Conservation (phyloP, 1,284 basidiomycete genomes). For the Phlebopus sp. region DNA sequence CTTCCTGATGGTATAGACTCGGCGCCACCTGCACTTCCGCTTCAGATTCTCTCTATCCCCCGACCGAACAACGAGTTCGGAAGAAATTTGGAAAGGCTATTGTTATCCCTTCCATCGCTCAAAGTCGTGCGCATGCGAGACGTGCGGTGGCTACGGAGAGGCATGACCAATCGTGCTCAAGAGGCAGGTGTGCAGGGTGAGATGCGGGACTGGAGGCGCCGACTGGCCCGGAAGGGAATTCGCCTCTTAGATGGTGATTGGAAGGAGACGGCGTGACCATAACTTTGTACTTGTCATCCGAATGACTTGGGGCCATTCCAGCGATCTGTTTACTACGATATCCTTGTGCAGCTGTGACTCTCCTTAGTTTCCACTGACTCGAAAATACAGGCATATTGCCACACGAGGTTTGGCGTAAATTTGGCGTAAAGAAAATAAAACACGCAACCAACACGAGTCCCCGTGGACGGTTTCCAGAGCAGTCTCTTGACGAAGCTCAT, state of each 20-base stretch:
- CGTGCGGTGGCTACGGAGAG: slow-evolving; percentile 66
- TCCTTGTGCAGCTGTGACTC: slow-evolving; percentile 3
- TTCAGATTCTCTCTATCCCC: slow-evolving; percentile 70
- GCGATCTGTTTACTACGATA: slow-evolving; percentile 4
- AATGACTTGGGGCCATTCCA: slow-evolving; percentile 8
- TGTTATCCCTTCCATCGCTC: slow-evolving; percentile 58
- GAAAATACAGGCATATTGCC: no score
- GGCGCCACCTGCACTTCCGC: slow-evolving; percentile 39
- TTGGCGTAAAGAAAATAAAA: neutral
- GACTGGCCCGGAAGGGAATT: slow-evolving; percentile 54
- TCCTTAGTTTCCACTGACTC: slow-evolving; percentile 1
- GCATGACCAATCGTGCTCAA: slow-evolving; percentile 60
- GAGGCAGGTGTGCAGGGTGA: slow-evolving; percentile 75
- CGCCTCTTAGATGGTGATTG: slow-evolving; percentile 66
- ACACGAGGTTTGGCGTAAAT: neutral
- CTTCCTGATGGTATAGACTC: slow-evolving; percentile 31
- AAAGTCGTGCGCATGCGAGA: slow-evolving; percentile 59
- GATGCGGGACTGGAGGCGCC: slow-evolving; percentile 66
- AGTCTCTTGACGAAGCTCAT: no score
- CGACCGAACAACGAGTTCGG: slow-evolving; percentile 60
- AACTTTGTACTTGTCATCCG: slow-evolving; percentile 1
- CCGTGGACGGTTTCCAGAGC: no score
- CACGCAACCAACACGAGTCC: slow-evolving; percentile 6
- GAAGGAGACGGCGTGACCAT: slow-evolving; percentile 43
- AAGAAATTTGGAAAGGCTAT: slow-evolving; percentile 47